A percentile compares a stretch with the other conserved stretches of the same genome.
Evolutionary conservation across 1,284 basidiomycete species (phyloP).

Genomic region (Hypsizygus ulmarius): DNA sequence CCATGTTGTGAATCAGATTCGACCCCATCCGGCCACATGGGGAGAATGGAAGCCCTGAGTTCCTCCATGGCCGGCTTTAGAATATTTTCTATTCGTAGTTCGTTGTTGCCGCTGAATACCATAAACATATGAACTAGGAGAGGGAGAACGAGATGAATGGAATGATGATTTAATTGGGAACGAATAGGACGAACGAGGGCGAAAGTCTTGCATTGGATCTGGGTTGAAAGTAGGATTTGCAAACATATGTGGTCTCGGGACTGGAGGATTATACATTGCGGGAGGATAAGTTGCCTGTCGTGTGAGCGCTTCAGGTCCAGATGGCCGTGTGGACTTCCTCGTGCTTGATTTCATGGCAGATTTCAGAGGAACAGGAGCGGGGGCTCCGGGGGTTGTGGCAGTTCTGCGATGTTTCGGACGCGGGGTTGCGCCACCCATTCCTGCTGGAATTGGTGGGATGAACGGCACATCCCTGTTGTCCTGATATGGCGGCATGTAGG

Average conservation of each 20-base stretch:
- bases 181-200: conserved; percentile 21
- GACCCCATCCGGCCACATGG: conserved; percentile 43
- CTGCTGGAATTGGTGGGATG: conserved; percentile 14
- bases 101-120: conserved; percentile 49
- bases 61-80: conserved; percentile 41
- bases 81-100: conserved; percentile 45
- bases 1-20: conserved; percentile 35
- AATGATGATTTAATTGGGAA: conserved; percentile 5
- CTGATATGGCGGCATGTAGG: conserved; percentile 20
- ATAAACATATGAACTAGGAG: conserved; percentile 54
- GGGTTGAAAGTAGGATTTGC: conserved; percentile 23
- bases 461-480: conserved; percentile 18
- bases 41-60: conserved; percentile 37
- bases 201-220: conserved; percentile 21
- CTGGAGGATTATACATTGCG: conserved; percentile 8
- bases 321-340: conserved; percentile 32
- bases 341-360: conserved; percentile 49
- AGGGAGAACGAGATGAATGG: conserved; percentile 11
- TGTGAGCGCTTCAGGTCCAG: conserved; percentile 11
- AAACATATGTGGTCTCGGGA: conserved; percentile 28
- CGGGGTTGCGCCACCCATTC: conserved; percentile 2
- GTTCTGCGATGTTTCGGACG: conserved; percentile 26
- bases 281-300: conserved; percentile 19
- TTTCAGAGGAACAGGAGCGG: conserved; percentile 38
- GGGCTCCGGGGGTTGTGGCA: conserved; percentile 13